Base-by-base conservation (phyloP, 352 stramenopile species). In the Paralagenidium karlingii region DNA sequence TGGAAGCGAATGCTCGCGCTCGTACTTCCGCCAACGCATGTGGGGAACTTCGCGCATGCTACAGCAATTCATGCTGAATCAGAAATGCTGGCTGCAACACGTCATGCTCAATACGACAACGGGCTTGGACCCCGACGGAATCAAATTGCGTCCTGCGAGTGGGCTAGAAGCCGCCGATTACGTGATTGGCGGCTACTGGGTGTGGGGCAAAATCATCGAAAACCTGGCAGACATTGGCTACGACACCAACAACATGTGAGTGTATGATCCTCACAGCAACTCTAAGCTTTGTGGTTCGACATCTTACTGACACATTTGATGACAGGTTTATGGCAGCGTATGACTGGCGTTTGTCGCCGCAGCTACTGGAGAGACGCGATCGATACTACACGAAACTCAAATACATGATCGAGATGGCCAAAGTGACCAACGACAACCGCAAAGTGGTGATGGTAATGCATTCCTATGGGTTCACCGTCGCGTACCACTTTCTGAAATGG, bases 401-500 rank as follows among this genome's bases (percentile, higher is more conserved):
- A 50, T 64, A 79, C 40, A 84, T 64, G 27, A 91, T 98, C 43
- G 89, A 98, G 64, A 88, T 85, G 45, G 73, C 90, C 15, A 63
- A 78, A 24, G 59, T 64, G 29, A 60, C 68, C 9, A 76, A 68
- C 12, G 63, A 51, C 18, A 75, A 78, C 24, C 56, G 55, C 34
- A 97, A 97, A 47, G 88, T 94, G 20, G 80, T 97, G 32, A 40
- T 98, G 9, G 57, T 96, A 13, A 81, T 81, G 8, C 94, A 98
- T 58, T 96, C 80, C 34, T 96, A 97, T 60, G 90, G 85, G 8
- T 76, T 66, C 8, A 83, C 94, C 28, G 66, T 97, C 8, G 64
- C 90, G n/a, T 77, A 95, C 34, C 94, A 95, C 61, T 98, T 98
- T 48, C 80, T 97, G 40, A 75, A 94, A 38, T 98, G 94, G 94